Base-by-base conservation (phyloP, 805 yeast genomes). In the Kodamaea kakaduensis region DNA sequence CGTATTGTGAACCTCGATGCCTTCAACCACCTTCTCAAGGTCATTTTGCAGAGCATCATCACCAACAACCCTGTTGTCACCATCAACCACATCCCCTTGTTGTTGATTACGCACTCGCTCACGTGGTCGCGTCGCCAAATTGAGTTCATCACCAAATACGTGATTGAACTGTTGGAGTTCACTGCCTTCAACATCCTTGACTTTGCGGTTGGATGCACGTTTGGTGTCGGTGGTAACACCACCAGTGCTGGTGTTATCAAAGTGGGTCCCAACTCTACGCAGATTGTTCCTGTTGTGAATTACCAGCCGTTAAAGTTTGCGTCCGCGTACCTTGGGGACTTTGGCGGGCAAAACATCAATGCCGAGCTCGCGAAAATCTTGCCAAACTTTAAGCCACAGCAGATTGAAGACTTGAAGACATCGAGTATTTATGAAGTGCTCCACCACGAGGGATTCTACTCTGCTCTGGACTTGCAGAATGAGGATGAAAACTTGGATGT, bases 381-480 rank as follows among this genome's bases (percentile, higher is more conserved):
- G 42, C 89, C 95, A 3, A 56, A 71, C 6, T 66, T 86, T 15
- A 51, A 69, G 1, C 60, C 50, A 0, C 54, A 53, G 1, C 94
- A 86, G 60, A 70, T 88, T 36, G 95, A 84, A 52, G 74, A 69
- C 14, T 71, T 90, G 57, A 90, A 90, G 55, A 67, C 56, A 40
- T 83, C 95, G 1, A 64, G 71, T 0, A 84, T 90, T 32, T 90
- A 67, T 54, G 97, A 90, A 64, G 83, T 86, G 6, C 69, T 88
- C 44, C 84, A 81, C 47, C 82, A 73, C 36, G 71, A 70, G 40
- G 75, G 84, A 1, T 79, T 78, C 51, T 80, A 78, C 47, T 79
- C 82, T 14, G 53, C 70, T 38, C 78, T 74, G 32, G 81, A 73
- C 21, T 58, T 70, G 37, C 46, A 44, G 21, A 70, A 66, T 4